These are phyloP conservation scores for Cercospora canescens DNA, from an alignment of 2,329 filamentous ascomycete genomes.

Conservation along the genomic window DNA sequence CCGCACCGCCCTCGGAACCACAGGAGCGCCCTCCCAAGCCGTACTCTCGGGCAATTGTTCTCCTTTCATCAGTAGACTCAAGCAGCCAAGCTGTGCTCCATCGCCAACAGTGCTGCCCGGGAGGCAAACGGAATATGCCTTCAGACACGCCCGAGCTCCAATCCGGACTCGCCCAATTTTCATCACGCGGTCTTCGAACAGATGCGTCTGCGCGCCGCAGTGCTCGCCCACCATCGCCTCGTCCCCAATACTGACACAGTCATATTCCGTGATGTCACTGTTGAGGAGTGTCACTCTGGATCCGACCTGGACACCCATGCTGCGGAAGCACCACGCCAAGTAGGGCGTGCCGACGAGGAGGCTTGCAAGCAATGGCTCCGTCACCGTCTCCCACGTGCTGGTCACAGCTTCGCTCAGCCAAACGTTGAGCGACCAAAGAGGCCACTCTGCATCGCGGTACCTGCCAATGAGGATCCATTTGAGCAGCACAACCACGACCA, in stretches of 20 bases:
- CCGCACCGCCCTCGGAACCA: conserved; percentile 16
- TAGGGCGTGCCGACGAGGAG: conserved; percentile 27
- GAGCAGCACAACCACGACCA: conserved; percentile 21
- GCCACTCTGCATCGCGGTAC: conserved; percentile 28
- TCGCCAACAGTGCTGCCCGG: conserved; percentile 22
- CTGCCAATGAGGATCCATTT: conserved; percentile 29
- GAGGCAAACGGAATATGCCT: conserved; percentile 27
- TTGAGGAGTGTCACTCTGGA: conserved; percentile 22
- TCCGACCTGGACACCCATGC: conserved; percentile 28
- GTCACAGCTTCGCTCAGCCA: conserved; percentile 29
- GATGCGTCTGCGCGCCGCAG: conserved; percentile 27
- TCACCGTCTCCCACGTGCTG: conserved; percentile 26
- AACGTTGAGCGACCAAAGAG: conserved; percentile 29
- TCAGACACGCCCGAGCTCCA: conserved; percentile 20
- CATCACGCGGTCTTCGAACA: conserved; percentile 32
- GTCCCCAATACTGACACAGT: conserved; percentile 28
- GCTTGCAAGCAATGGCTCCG: conserved; percentile 20
- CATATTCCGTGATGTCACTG: conserved; percentile 27
- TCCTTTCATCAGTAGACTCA: conserved; percentile 28
- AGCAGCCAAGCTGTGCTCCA: conserved; percentile 24
- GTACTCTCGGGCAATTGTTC: conserved; percentile 23
- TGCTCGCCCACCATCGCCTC: conserved; percentile 25
- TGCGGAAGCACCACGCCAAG: conserved; percentile 27
- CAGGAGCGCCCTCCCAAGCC: conserved; percentile 26
- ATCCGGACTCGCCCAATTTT: conserved; percentile 25